Percentiles rank a stretch among this genome's conserved stretches.
Evolutionary conservation across 148 eudicot species (phyloP).

Genomic region (Chenopodium suecicum): DNA sequence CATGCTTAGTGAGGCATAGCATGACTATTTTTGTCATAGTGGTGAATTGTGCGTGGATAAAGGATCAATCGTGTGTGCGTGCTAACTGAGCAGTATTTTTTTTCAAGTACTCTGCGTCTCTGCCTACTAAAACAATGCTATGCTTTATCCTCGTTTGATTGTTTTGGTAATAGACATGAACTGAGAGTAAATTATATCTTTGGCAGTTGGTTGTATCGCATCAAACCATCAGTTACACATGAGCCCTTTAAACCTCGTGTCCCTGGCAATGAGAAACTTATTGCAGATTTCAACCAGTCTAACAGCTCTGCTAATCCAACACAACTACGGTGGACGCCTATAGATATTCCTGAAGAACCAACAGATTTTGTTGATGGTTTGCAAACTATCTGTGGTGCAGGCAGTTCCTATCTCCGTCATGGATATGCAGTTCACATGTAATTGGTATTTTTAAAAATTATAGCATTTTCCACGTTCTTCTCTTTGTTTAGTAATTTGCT

Average conservation of each 20-base stretch:
- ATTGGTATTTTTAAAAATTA: constrained; percentile 30
- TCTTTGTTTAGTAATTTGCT: background rate
- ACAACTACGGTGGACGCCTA: constrained; percentile 91
- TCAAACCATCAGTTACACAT: constrained; percentile 96
- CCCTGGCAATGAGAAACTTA: constrained; percentile 67
- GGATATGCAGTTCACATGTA: constrained; percentile 98
- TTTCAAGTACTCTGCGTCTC: background rate
- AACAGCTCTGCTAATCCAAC: constrained; percentile 91
- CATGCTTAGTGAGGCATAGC: background rate
- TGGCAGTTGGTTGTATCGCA: constrained; percentile 86
- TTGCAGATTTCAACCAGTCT: constrained; percentile 70
- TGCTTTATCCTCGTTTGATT: background rate
- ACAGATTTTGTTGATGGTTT: constrained; percentile 87
- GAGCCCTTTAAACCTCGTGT: constrained; percentile 83
- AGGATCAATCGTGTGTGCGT: background rate
- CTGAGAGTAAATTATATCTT: constrained; percentile 6
- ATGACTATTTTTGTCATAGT: no score
- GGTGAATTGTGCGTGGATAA: no score
- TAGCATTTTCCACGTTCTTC: background rate
- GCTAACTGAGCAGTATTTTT: background rate
- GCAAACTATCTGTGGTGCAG: constrained; percentile 86
- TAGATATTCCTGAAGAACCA: constrained; percentile 57
- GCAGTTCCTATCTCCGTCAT: constrained; percentile 91
- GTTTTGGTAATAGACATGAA: background rate
- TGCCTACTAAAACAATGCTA: background rate